Evolutionary conservation across 2,329 filamentous ascomycete genomes (phyloP).

Genomic region (Penicillium fuscoglaucum): DNA sequence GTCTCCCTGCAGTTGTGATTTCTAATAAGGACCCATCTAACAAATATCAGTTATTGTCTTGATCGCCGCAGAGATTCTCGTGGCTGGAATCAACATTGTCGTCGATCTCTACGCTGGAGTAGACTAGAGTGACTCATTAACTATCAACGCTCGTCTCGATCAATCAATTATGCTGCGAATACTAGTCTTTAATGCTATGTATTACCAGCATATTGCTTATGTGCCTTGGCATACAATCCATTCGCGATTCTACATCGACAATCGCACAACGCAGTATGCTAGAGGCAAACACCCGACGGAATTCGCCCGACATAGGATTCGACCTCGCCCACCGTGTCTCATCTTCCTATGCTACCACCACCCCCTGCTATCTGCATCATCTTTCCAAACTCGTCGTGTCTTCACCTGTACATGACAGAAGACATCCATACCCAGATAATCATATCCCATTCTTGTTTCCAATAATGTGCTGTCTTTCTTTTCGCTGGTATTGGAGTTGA

Average conservation of each 20-base stretch:
- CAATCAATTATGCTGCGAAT: background rate
- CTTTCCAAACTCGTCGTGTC: background rate
- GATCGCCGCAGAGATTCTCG: slow-evolving; percentile 91
- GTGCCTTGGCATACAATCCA: background rate
- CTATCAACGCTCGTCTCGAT: background rate
- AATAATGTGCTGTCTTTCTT: slow-evolving; percentile 7
- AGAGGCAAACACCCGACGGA: background rate
- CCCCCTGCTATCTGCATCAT: background rate
- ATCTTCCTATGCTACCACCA: background rate
- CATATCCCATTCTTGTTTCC: slow-evolving; percentile 11
- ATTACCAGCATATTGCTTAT: background rate
- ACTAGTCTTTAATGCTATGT: background rate
- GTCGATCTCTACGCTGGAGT: slow-evolving; percentile 82
- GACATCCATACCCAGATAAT: slow-evolving; percentile 5
- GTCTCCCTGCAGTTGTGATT: slow-evolving; percentile 35
- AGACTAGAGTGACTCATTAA: slow-evolving; percentile 42
- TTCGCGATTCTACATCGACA: background rate
- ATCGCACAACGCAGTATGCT: background rate
- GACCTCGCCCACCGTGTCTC: background rate
- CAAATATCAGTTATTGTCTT: slow-evolving; percentile 74
- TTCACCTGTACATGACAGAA: slow-evolving; percentile 16
- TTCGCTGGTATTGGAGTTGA: slow-evolving; percentile 17
- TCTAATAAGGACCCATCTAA: slow-evolving; percentile 17
- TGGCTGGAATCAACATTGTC: slow-evolving; percentile 90
- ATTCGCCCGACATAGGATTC: background rate